Conservation (phyloP, 306 rosid genomes). For the Cicer arietinum region DNA sequence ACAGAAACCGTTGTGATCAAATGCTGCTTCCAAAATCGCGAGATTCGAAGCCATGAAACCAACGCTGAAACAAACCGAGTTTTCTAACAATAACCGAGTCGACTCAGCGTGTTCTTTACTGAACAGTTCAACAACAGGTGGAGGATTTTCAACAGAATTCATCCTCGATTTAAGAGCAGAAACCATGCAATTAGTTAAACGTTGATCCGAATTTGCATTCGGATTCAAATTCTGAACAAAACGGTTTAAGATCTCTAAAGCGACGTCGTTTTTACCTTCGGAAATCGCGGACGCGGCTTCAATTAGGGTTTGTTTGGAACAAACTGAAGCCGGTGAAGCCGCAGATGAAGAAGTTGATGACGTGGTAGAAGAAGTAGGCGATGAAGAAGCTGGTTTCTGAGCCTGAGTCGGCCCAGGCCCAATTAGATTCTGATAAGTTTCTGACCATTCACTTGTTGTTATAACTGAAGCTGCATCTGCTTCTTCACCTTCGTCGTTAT, state of each 20-base stretch:
- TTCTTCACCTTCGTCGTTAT: constrained; percentile 74
- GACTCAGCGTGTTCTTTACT: constrained; percentile 64
- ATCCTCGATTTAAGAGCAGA: constrained; percentile 67
- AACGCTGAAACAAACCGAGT: constrained; percentile 62
- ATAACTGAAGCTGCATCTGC: constrained; percentile 73
- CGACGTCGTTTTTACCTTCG: constrained; percentile 68
- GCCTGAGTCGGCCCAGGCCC: background rate
- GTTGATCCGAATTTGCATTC: constrained; percentile 60
- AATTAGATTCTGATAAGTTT: constrained; percentile 81
- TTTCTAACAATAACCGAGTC: constrained; percentile 62
- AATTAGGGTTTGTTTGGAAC: constrained; percentile 66
- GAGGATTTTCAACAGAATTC: constrained; percentile 56
- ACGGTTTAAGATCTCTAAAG: constrained; percentile 70
- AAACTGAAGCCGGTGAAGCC: constrained; percentile 60
- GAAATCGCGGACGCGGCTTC: constrained; percentile 81
- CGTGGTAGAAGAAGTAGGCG: constrained; percentile 77
- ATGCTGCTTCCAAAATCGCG: constrained; percentile 77
- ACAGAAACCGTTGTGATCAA: constrained; percentile 56
- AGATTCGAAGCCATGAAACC: constrained; percentile 77
- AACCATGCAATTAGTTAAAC: constrained; percentile 57
- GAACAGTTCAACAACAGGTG: constrained; percentile 56
- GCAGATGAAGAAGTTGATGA: constrained; percentile 71
- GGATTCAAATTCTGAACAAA: constrained; percentile 34
- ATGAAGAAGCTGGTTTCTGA: constrained; percentile 67
- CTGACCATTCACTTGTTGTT: constrained; percentile 81